Base-by-base conservation (phyloP, 148 eudicot genomes). In the Dysphania ambrosioides region DNA sequence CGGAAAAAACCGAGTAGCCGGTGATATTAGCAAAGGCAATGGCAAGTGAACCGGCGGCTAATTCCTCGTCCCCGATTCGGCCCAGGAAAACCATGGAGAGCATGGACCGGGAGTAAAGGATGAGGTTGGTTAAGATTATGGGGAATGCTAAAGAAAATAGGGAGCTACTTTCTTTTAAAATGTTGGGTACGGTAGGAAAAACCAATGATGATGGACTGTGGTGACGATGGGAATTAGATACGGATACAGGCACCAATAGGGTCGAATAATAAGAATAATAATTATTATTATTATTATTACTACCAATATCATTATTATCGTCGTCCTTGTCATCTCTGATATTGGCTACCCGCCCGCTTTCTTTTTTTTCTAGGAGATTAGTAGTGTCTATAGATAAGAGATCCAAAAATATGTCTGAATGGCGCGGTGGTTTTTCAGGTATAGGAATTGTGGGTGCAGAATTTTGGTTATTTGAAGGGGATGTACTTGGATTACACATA, bases 11-110 rank as follows among this genome's bases (percentile, higher is more conserved):
- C 26, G 97, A 92, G 35, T 89, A 88, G 16, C 97, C 97, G 38
- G 88, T 86, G n/a, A 92, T 92, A 76, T 92, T 92, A 4, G 97
- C 92, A 60, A 89, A 88, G 1, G 97, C 97, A 35, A 92, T 85
- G 77, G 97, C 92, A 15, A 92, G 83, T 0, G 94, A 82, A 40
- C 97, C 97, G 21, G 87, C 97, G 11, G 97, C 97, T 10, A 92
- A 85, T 58, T 84, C 88, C 0, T 69, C 68, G 34, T 87, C 91
- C 4, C 92, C 97, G 36, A 89, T 77, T 55, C 79, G 86, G 65
- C 97, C 97, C 2, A 91, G 69, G 73, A 86, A 91, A 19, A 91
- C 78, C 89, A 91, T 87, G 30, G 96, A 90, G 18, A 87, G 23
- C 61, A 90, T 78, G 16, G 96, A 87, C 47, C 90, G 82, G 0